Evolutionary conservation across 2,329 filamentous ascomycete genomes (phyloP).

Genomic region (Pseudocercospora fuligena): DNA sequence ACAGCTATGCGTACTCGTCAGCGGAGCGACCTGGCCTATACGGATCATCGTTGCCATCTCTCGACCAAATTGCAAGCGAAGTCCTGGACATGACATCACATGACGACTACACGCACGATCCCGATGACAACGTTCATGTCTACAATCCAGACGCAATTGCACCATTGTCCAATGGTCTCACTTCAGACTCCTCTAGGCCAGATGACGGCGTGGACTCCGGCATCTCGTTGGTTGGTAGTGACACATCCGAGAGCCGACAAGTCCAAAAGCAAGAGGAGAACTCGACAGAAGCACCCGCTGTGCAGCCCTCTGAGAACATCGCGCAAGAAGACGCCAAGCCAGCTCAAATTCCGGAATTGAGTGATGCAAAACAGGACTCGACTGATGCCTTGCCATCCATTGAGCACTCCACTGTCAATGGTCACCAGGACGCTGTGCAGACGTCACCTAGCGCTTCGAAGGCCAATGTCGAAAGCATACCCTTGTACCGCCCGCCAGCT

Average conservation of each 20-base stretch:
- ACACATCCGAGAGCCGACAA: constrained; percentile 24
- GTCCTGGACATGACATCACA: constrained; percentile 41
- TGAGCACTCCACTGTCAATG: constrained; percentile 7
- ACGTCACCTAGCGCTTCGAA: constrained; percentile 22
- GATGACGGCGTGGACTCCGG: constrained; percentile 40
- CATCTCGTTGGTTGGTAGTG: constrained; percentile 35
- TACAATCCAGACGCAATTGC: constrained; percentile 28
- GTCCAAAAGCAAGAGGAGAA: background rate
- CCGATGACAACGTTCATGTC: constrained; percentile 24
- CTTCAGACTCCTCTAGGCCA: constrained; percentile 23
- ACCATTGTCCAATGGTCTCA: constrained; percentile 17
- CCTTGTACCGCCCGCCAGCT: constrained; percentile 38
- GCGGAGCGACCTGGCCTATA: constrained; percentile 31
- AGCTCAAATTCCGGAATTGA: background rate
- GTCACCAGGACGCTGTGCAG: constrained; percentile 4
- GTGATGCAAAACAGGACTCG: background rate
- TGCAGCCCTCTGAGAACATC: background rate
- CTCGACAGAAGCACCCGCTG: background rate
- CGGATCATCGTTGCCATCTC: constrained; percentile 33
- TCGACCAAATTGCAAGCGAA: constrained; percentile 44
- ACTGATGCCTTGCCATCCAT: constrained; percentile 13
- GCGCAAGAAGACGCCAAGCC: background rate
- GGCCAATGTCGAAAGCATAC: constrained; percentile 26
- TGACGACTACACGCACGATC: constrained; percentile 28
- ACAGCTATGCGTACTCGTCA: constrained; percentile 31